Percentiles rank a stretch among this genome's conserved stretches.
phyloP scores from a whole-genome alignment of 2,329 filamentous ascomycete species.

The Bipolaris oryzae region DNA sequence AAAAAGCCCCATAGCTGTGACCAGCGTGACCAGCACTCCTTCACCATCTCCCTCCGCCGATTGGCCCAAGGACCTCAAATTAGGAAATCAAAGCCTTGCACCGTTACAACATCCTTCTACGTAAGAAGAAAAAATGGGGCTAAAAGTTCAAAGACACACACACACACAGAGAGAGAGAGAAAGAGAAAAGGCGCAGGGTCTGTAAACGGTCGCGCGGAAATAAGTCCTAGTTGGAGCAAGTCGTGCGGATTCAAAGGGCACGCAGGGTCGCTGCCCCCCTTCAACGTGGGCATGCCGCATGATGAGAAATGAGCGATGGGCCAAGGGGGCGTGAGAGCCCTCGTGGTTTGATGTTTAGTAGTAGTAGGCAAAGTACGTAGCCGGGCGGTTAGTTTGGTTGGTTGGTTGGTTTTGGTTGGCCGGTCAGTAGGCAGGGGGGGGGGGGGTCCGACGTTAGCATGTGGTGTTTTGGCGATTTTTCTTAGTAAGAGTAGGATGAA shows the following conservation, averaged over 20 bases:
- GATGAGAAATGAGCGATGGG: slow-evolving; percentile 23
- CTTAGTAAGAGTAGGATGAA: neutral
- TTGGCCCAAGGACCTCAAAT: slow-evolving; percentile 23
- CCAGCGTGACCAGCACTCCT: slow-evolving; percentile 18
- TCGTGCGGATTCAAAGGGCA: slow-evolving; percentile 16
- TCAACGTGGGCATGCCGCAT: slow-evolving; percentile 33
- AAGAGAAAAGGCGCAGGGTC: slow-evolving; percentile 9
- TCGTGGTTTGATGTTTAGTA: slow-evolving; percentile 20
- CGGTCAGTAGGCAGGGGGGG: no score
- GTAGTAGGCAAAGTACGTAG: no score
- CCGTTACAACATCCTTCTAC: slow-evolving; percentile 25
- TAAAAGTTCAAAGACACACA: no score
- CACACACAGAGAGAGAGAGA: no score
- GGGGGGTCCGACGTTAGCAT: no score
- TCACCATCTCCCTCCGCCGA: slow-evolving; percentile 5
- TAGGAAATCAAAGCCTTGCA: slow-evolving; percentile 24
- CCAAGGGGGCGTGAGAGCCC: neutral
- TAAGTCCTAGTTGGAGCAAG: slow-evolving; percentile 35
- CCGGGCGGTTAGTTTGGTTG: slow-evolving; percentile 8
- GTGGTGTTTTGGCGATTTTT: slow-evolving; percentile 16
- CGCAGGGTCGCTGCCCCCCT: neutral
- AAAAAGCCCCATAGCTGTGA: neutral
- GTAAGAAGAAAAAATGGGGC: slow-evolving; percentile 9
- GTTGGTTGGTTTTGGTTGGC: no score
- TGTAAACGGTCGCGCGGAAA: slow-evolving; percentile 25